A percentile compares a stretch with the other conserved stretches of the same genome.
Conservation (phyloP, 768 basidiomycete genomes). For the Collybia nuda region DNA sequence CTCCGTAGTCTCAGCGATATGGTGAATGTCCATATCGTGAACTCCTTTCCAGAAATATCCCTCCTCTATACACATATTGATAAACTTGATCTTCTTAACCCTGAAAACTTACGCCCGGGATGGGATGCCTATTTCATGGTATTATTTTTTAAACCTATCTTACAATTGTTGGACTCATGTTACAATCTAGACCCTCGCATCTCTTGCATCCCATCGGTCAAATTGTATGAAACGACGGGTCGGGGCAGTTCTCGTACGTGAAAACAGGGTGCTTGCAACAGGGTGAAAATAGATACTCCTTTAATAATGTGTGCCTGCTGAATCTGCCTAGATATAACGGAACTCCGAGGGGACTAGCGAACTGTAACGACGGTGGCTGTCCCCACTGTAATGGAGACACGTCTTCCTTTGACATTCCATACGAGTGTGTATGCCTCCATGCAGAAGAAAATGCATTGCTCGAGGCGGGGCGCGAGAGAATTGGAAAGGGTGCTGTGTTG, state of each 20-base stretch:
- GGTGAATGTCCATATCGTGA: slow-evolving; percentile 60
- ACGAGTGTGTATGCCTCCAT: slow-evolving; percentile 92
- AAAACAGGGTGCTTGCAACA: slow-evolving; percentile 75
- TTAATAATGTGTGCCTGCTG: slow-evolving; percentile 1
- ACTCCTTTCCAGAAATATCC: slow-evolving; percentile 56
- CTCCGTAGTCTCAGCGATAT: slow-evolving; percentile 42
- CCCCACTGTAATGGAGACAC: slow-evolving; percentile 66
- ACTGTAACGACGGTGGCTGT: slow-evolving; percentile 94
- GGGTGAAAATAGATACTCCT: slow-evolving; percentile 45
- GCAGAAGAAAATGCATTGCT: slow-evolving; percentile 97
- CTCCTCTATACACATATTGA: slow-evolving; percentile 66
- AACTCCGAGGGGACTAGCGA: slow-evolving; percentile 84
- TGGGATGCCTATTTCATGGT: slow-evolving; percentile 99
- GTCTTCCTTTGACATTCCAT: slow-evolving; percentile 41
- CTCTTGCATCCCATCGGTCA: slow-evolving; percentile 83
- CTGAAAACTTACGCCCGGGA: slow-evolving; percentile 76
- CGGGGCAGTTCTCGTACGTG: slow-evolving; percentile 88
- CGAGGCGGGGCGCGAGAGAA: slow-evolving; percentile 89
- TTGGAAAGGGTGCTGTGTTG: slow-evolving; percentile 79
- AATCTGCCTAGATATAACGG: slow-evolving; percentile 80
- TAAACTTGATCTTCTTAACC: slow-evolving; percentile 63
- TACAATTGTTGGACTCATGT: background rate
- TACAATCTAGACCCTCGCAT: slow-evolving; percentile 71
- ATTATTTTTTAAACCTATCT: slow-evolving; percentile 11
- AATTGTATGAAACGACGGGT: slow-evolving; percentile 99